These are phyloP conservation scores for Boletus eberwhitei DNA, from an alignment of 768 basidiomycete species.

Conservation along the genomic window DNA sequence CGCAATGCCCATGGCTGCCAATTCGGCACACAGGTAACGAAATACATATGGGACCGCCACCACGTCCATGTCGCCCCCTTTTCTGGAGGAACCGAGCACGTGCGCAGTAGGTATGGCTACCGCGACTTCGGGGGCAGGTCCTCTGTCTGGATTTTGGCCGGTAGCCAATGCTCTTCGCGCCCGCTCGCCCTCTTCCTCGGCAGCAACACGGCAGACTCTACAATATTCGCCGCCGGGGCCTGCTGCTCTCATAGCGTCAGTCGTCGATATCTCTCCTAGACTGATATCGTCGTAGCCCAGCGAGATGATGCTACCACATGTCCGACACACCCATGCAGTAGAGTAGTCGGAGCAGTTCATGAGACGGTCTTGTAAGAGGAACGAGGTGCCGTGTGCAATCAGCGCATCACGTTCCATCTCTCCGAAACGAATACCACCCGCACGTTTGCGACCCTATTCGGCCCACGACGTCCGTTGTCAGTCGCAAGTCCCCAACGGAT, in stretches of 20 bases:
- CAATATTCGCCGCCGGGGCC: conserved; percentile 93
- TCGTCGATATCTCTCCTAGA: conserved; percentile 57
- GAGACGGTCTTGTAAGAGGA: conserved; percentile 94
- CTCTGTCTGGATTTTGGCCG: conserved; percentile 44
- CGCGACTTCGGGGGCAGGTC: conserved; percentile 48
- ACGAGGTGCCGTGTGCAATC: conserved; percentile 97
- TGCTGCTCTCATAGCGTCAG: conserved; percentile 51
- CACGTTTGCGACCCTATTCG: conserved; percentile 88
- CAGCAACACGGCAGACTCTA: conserved; percentile 78
- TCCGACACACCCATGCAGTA: conserved; percentile 97
- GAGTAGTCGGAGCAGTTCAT: conserved; percentile 99
- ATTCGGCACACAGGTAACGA: conserved; percentile 89
- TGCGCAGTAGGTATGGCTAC: conserved; percentile 69
- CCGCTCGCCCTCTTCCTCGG: conserved; percentile 60
- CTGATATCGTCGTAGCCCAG: conserved; percentile 91
- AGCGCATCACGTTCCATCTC: conserved; percentile 99
- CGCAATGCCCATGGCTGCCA: conserved; percentile 98
- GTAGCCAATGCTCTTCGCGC: conserved; percentile 59
- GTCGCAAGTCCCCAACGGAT: neutral
- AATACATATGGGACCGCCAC: conserved; percentile 96
- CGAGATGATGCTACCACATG: conserved; percentile 93
- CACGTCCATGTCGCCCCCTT: conserved; percentile 87
- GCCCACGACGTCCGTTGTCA: conserved; percentile 4
- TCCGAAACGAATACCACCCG: conserved; percentile 98
- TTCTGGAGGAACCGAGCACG: conserved; percentile 52